These are phyloP conservation scores for Leptodontidium sp. DNA, from an alignment of 2,329 filamentous ascomycete genomes.

Conservation along the genomic window DNA sequence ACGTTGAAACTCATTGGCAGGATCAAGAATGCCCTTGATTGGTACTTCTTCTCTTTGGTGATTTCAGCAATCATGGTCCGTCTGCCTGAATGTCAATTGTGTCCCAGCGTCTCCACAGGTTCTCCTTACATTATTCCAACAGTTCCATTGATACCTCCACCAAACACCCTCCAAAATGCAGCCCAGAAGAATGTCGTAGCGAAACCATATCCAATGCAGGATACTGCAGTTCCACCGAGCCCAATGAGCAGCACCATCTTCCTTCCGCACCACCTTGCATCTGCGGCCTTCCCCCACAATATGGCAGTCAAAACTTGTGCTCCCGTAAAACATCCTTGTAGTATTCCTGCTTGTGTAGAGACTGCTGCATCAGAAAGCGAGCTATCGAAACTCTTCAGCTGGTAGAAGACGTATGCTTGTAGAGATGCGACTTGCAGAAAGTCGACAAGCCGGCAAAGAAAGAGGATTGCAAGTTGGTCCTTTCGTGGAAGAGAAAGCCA, in stretches of 20 bases:
- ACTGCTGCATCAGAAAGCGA: conserved; percentile 53
- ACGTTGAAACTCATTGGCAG: conserved; percentile 72
- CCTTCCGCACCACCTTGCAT: conserved; percentile 63
- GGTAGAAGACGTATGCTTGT: conserved; percentile 75
- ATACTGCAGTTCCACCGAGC: conserved; percentile 66
- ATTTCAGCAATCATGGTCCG: conserved; percentile 71
- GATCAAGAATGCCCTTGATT: conserved; percentile 52
- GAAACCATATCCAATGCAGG: conserved; percentile 73
- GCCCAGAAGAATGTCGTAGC: conserved; percentile 65
- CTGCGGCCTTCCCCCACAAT: conserved; percentile 69
- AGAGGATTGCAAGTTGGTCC: conserved; percentile 73
- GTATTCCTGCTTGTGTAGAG: conserved; percentile 69
- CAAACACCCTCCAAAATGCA: conserved; percentile 64
- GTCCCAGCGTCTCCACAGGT: conserved; percentile 43
- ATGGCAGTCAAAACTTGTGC: conserved; percentile 74
- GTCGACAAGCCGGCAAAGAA: conserved; percentile 74
- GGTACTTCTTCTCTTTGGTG: conserved; percentile 70
- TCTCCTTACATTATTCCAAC: conserved; percentile 66
- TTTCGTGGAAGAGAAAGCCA: conserved; percentile 77
- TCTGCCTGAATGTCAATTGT: conserved; percentile 57
- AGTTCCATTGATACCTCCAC: conserved; percentile 73
- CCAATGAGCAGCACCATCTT: conserved; percentile 68
- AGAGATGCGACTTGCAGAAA: conserved; percentile 74
- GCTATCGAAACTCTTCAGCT: conserved; percentile 67
- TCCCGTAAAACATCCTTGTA: conserved; percentile 70